Evolutionary conservation across 2,329 filamentous ascomycete species (phyloP).

Genomic region (Helminthosporium solani): DNA sequence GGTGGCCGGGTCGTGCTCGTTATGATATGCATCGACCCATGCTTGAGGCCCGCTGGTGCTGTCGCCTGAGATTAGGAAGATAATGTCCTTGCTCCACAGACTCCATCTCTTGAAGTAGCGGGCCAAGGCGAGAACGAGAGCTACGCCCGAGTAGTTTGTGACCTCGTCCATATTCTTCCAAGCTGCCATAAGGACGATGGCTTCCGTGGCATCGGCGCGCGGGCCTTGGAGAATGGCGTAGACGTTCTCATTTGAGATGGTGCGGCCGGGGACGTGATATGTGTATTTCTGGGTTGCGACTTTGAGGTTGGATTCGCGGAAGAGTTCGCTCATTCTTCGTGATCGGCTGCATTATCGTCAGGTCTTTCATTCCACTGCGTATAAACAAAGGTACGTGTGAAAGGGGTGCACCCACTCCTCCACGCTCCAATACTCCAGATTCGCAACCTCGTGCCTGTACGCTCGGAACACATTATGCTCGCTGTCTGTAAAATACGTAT

Average conservation of each 20-base stretch:
- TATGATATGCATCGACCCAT: conserved; percentile 97
- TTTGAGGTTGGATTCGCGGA: conserved; percentile 80
- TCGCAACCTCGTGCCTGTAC: conserved; percentile 80
- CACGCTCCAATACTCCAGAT: conserved; percentile 50
- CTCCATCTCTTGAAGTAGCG: conserved; percentile 98
- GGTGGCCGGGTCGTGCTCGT: conserved; percentile 70
- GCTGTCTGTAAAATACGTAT: conserved; percentile 95
- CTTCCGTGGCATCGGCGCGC: conserved; percentile 92
- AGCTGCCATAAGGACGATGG: conserved; percentile 86
- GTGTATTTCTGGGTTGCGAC: conserved; percentile 84
- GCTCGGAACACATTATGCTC: conserved; percentile 93
- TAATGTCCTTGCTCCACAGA: conserved; percentile 98
- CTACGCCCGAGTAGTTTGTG: conserved; percentile 83
- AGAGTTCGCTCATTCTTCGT: conserved; percentile 70
- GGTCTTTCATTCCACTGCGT: conserved; percentile 13
- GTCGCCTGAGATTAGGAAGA: conserved; percentile 85
- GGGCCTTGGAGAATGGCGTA: conserved; percentile 94
- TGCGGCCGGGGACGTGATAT: conserved; percentile 75
- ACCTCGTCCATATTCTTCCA: conserved; percentile 80
- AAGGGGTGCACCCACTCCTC: conserved; percentile 37
- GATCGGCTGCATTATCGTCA: conserved; percentile 52
- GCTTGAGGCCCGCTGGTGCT: conserved; percentile 88
- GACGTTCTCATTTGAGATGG: conserved; percentile 79
- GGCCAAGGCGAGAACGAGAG: conserved; percentile 80
- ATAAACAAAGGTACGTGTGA: not conserved